phyloP scores from a whole-genome alignment of 257 asterid genomes.

The Petrea volubilis region DNA sequence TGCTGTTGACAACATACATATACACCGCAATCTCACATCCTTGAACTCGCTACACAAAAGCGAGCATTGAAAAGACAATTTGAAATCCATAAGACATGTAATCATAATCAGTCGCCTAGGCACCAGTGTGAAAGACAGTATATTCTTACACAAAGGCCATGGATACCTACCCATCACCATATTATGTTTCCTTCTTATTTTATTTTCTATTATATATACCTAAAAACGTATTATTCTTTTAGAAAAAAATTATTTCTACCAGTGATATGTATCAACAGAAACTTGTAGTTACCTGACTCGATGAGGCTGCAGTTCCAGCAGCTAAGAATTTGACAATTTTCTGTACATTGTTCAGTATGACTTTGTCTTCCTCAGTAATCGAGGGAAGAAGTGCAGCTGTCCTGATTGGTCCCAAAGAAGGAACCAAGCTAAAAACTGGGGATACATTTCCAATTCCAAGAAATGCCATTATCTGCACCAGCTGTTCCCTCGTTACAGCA shows the following conservation, averaged over 20 bases:
- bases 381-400: conserved; percentile 90
- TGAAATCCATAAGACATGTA: not conserved
- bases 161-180: too few species aligned
- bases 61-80: not conserved
- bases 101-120: not conserved
- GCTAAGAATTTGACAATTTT: conserved; percentile 71
- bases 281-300: conserved; percentile 56
- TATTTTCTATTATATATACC: not conserved
- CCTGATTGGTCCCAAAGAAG: conserved; percentile 74
- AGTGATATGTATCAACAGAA: too few species aligned
- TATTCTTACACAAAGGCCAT: too few species aligned
- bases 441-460: conserved; percentile 69
- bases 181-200: too few species aligned
- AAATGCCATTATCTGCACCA: conserved; percentile 70
- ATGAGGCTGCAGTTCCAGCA: conserved; percentile 62
- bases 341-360: conserved; percentile 88
- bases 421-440: conserved; percentile 87
- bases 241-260: too few species aligned
- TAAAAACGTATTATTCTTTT: not conserved
- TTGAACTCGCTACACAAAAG: not conserved
- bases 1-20: not conserved
- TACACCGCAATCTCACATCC: not conserved
- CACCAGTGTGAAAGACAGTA: not conserved
- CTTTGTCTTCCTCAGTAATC: conserved; percentile 82
- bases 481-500: conserved; percentile 90